Evolutionary conservation across 2,329 filamentous ascomycete genomes (phyloP).

Genomic region (Geosmithia morbida): DNA sequence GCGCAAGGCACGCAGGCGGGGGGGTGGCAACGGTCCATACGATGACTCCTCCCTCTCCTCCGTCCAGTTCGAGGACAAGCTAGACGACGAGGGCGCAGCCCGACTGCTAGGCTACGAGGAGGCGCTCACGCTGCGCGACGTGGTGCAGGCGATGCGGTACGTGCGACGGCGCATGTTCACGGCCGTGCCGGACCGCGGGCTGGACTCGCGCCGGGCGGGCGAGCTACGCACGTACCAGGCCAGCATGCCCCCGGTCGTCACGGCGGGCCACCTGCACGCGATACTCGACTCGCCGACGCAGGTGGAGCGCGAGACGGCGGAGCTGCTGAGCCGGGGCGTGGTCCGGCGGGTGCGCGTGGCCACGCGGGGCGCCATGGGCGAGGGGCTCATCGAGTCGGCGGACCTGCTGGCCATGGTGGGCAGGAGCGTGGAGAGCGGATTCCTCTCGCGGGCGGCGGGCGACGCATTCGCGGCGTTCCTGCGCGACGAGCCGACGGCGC

Average conservation of each 20-base stretch:
- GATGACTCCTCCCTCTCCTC: conserved; percentile 7
- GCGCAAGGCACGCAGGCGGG: conserved; percentile 6
- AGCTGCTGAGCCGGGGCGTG: conserved; percentile 40
- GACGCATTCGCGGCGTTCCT: conserved; percentile 38
- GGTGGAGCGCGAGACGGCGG: conserved; percentile 53
- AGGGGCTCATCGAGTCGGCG: conserved; percentile 44
- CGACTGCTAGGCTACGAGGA: conserved; percentile 35
- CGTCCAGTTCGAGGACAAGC: conserved; percentile 22
- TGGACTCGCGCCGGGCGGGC: conserved; percentile 48
- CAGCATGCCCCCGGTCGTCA: conserved; percentile 48
- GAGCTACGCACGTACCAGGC: conserved; percentile 48
- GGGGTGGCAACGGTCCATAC: conserved; percentile 5
- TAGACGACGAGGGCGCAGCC: conserved; percentile 47
- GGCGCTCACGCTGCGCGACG: conserved; percentile 38
- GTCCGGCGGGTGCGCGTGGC: conserved; percentile 51
- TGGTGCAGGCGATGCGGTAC: conserved; percentile 50
- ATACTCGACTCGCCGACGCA: conserved; percentile 46
- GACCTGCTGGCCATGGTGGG: conserved; percentile 38
- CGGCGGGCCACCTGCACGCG: conserved; percentile 50
- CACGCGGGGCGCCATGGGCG: conserved; percentile 43
- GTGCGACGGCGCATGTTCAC: conserved; percentile 49
- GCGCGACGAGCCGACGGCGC: conserved; percentile 29
- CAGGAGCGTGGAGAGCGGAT: conserved; percentile 9
- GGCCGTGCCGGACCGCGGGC: conserved; percentile 45
- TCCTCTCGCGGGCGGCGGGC: conserved; percentile 26